Evolutionary conservation across 441 rosid species (phyloP), one percentile per base, ranked within the genome.

Genomic region (Macaranga tanarius): DNA sequence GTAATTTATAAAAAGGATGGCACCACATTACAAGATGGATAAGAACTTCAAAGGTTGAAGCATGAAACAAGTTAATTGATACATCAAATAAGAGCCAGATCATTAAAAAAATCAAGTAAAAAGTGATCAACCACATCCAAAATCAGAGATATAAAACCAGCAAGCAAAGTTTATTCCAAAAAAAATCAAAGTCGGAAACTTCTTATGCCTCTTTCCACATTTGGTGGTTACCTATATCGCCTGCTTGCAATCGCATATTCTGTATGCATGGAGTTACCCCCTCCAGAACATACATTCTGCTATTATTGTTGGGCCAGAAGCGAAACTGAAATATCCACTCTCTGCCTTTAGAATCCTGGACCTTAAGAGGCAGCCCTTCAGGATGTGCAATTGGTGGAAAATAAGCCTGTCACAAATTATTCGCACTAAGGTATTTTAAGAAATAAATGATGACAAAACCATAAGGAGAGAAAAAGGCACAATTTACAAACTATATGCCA

Each of bases 301-400:
- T 91, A 75, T 90, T 89, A 73, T 81, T 89, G 85, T 88, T 96
- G 47, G 97, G 95, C 97, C 97, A 93, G 82, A 93, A 96, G 75
- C 97, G 98, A 84, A 92, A 94, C 82, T 87, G 98, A 84, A 93
- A 96, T 81, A 83, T 79, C 98, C 99, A 96, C 75, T 91, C 99
- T 81, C 85, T 91, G 76, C 99, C 99, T 86, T 81, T 91, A 68
- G 96, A 76, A 84, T 96, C 99, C 84, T 89, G 96, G 76, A 96
- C 86, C 84, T 85, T 89, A 69, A 96, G 96, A 58, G 99, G 98
- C 71, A 92, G 83, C 70, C 99, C 99, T 86, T 91, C 95, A 58
- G 97, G 85, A 81, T 86, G 85, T 71, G 90, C 88, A 77, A 96
- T 89, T 74, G 78, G 87, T 25, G 99, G 99, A 50, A 96, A 92